Evolutionary conservation across 257 asterid genomes (phyloP).

Genomic region (Solanum bukasovii): DNA sequence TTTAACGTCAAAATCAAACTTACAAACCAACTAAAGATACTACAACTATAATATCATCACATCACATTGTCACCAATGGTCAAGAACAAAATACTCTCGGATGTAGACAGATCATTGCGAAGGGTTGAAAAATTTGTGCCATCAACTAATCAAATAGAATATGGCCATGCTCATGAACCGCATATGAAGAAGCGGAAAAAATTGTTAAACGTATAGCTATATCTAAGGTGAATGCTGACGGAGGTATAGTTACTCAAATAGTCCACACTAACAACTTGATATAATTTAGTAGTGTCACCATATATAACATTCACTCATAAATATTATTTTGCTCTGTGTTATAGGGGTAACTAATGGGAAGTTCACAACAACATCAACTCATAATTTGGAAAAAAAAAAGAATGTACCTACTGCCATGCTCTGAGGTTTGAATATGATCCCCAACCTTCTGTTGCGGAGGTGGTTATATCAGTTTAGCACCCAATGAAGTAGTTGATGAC

Average conservation of each 20-base stretch:
- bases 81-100: not conserved
- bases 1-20: no score
- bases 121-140: not conserved
- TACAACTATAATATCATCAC: no score
- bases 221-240: no score
- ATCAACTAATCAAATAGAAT: not conserved
- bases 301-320: accelerated
- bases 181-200: no score
- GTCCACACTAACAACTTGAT: no score
- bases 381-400: not conserved
- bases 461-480: not conserved
- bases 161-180: not conserved
- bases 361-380: not conserved
- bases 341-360: no score
- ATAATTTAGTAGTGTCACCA: no score
- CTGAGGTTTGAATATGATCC: not conserved
- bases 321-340: no score
- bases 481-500: not conserved
- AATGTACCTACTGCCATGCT: not conserved
- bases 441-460: not conserved
- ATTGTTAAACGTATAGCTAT: not conserved
- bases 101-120: no score
- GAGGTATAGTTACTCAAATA: no score
- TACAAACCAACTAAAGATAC: no score
- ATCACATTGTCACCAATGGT: no score